These are phyloP conservation scores for Apiotrichum mycotoxinovorans DNA, from an alignment of 1,284 basidiomycete genomes.

Conservation along the genomic window DNA sequence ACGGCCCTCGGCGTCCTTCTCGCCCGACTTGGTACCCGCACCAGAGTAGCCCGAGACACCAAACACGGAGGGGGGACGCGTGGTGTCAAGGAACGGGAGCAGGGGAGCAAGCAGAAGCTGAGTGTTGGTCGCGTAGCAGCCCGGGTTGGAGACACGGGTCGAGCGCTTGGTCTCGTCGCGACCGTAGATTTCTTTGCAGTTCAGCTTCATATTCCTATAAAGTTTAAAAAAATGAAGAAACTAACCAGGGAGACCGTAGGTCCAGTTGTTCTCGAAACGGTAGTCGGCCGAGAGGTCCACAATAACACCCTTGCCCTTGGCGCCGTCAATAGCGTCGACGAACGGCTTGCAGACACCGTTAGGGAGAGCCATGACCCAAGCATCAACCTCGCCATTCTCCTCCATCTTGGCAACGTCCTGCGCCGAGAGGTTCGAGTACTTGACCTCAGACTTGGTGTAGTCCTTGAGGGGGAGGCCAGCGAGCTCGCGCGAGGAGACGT, in stretches of 20 bases:
- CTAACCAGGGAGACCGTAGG: constrained; percentile 95
- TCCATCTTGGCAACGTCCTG: constrained; percentile 82
- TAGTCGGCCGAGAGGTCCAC: constrained; percentile 95
- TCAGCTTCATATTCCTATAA: constrained; percentile 25
- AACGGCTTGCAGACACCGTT: constrained; percentile 97
- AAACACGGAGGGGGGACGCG: constrained; percentile 78
- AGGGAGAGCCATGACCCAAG: constrained; percentile 96
- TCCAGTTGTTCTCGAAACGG: constrained; percentile 91
- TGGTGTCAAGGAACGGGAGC: constrained; percentile 64
- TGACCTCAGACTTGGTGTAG: constrained; percentile 74
- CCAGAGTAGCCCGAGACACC: constrained; percentile 93
- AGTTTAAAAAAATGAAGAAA: not conserved
- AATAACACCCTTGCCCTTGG: constrained; percentile 59
- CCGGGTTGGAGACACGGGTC: constrained; percentile 90
- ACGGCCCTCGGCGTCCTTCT: constrained; percentile 61
- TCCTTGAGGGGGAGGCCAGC: constrained; percentile 74
- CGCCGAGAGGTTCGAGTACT: constrained; percentile 72
- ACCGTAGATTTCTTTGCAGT: constrained; percentile 70
- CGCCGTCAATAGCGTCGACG: constrained; percentile 88
- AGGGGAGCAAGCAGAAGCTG: constrained; percentile 91
- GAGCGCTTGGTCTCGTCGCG: constrained; percentile 66
- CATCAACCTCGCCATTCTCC: constrained; percentile 80
- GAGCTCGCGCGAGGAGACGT: constrained; percentile 94
- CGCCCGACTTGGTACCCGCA: constrained; percentile 77
- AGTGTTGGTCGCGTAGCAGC: constrained; percentile 91